Conservation (phyloP, 371 early-diverging fungal genomes). For the Apophysomyces trapeziformis region DNA sequence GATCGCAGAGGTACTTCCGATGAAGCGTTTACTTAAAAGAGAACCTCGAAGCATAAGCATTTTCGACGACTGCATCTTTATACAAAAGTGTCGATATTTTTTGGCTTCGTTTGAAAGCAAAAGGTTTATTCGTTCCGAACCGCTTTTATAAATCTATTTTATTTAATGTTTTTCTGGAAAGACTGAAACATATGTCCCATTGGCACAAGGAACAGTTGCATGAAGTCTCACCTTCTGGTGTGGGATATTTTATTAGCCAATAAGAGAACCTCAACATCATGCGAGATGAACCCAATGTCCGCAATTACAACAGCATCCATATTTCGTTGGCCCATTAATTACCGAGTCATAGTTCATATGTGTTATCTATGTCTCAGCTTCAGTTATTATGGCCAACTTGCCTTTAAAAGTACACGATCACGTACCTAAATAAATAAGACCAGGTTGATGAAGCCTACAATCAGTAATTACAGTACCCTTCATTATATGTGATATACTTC, state of each 20-base stretch:
- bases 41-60: neutral
- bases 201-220: neutral
- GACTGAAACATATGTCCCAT: neutral
- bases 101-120: neutral
- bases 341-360: too few species aligned
- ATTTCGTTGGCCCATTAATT: too few species aligned
- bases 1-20: neutral
- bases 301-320: too few species aligned
- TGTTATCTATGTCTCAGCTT: too few species aligned
- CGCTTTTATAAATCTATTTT: neutral
- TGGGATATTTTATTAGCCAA: constrained; percentile 3
- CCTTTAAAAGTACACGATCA: too few species aligned
- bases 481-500: too few species aligned
- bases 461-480: too few species aligned
- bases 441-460: too few species aligned
- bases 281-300: neutral
- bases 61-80: neutral
- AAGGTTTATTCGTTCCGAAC: neutral
- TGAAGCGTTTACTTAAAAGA: neutral
- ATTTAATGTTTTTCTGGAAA: neutral
- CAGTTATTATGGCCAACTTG: too few species aligned
- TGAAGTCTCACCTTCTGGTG: constrained; percentile 10
- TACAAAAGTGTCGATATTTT: too few species aligned
- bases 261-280: neutral
- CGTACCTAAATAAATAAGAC: too few species aligned